These are phyloP conservation scores for Neopestalotiopsis rosae DNA, from an alignment of 2,329 filamentous ascomycete species.

Conservation along the genomic window DNA sequence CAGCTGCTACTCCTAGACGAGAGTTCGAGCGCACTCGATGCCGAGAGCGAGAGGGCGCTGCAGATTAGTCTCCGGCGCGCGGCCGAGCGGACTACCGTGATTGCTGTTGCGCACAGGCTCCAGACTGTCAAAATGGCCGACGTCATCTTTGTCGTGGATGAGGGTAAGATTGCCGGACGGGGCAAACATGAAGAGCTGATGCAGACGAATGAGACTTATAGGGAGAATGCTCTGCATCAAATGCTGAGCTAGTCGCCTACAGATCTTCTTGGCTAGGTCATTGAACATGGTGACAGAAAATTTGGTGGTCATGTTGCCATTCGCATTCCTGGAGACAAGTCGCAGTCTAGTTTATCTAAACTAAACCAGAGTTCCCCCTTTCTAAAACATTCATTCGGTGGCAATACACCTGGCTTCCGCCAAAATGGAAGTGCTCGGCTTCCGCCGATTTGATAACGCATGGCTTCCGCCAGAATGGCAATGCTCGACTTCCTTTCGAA, in stretches of 20 bases:
- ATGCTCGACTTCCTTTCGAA: too few species aligned
- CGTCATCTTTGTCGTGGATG: conserved; percentile 48
- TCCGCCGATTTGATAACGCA: too few species aligned
- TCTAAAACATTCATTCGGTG: too few species aligned
- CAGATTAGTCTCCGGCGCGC: conserved; percentile 61
- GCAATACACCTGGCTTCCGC: too few species aligned
- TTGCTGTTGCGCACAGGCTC: conserved; percentile 52
- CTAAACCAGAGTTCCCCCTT: too few species aligned
- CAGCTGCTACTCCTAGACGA: conserved; percentile 73
- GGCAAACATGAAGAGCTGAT: conserved; percentile 44
- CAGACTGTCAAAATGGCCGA: conserved; percentile 49
- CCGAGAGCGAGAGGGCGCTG: conserved; percentile 62
- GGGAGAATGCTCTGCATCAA: conserved; percentile 12
- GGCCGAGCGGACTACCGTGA: conserved; percentile 44
- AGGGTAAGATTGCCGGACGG: conserved; percentile 42
- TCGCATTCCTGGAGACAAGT: too few species aligned
- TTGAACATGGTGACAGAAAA: too few species aligned
- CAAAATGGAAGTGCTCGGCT: too few species aligned
- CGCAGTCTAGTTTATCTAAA: too few species aligned
- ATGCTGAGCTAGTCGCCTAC: background rate
- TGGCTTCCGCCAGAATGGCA: too few species aligned
- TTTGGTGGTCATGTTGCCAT: too few species aligned
- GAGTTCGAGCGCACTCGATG: conserved; percentile 71
- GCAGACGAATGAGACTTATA: conserved; percentile 33
- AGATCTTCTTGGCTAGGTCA: background rate